Percentiles rank a stretch among this genome's conserved stretches.
Conservation (phyloP, 805 yeast species). For the Candida succiphila region DNA sequence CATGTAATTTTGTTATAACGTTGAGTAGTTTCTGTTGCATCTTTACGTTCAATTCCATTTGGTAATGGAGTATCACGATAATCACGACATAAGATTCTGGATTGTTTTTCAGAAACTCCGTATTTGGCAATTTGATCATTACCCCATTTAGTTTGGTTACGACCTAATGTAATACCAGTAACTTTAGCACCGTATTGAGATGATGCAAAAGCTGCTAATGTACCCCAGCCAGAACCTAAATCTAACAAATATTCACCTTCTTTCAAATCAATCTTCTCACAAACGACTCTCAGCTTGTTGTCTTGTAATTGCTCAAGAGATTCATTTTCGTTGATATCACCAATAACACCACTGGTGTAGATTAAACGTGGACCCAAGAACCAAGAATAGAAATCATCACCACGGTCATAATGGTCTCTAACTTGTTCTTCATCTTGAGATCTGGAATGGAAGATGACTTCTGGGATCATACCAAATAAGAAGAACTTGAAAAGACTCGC, state of each 20-base stretch:
- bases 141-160: conserved; percentile 88
- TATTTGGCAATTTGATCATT: conserved; percentile 57
- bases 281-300: conserved; percentile 78
- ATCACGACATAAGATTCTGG: conserved; percentile 71
- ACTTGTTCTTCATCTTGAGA: conserved; percentile 96
- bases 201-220: conserved; percentile 78
- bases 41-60: conserved; percentile 28
- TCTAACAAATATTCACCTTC: conserved; percentile 72
- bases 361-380: conserved; percentile 92
- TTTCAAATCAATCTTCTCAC: conserved; percentile 72
- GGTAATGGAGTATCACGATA: conserved; percentile 86
- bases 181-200: conserved; percentile 75
- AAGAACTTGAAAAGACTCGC: conserved; percentile 67
- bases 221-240: conserved; percentile 96
- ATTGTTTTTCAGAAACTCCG: conserved; percentile 60
- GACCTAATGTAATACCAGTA: conserved; percentile 85
- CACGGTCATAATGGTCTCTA: conserved; percentile 91
- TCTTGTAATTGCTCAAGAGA: conserved; percentile 76
- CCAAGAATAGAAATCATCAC: conserved; percentile 92
- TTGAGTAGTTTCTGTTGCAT: conserved; percentile 13
- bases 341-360: conserved; percentile 79
- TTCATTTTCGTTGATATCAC: conserved; percentile 64
- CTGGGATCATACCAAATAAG: conserved; percentile 83
- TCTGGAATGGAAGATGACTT: conserved; percentile 82
- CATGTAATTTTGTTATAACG: conserved; percentile 80